Evolutionary conservation across 257 asterid genomes (phyloP).

Genomic region (Leptodermis oblonga): DNA sequence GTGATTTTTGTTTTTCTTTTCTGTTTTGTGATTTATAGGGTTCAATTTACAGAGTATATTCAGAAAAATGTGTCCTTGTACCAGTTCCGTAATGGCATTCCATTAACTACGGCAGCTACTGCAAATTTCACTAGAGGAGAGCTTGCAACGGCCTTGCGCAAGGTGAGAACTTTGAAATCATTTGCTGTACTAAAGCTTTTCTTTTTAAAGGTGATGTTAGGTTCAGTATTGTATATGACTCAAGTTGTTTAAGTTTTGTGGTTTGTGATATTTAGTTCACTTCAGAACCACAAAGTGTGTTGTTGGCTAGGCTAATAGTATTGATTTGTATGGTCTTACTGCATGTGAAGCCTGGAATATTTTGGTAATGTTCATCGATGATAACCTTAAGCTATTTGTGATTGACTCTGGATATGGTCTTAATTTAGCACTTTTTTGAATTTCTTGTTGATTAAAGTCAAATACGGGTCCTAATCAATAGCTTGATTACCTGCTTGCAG

Average conservation of each 20-base stretch:
- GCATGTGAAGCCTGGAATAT: not conserved
- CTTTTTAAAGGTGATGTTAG: not conserved
- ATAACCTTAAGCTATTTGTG: not conserved
- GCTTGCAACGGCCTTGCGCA: slow-evolving; percentile 95
- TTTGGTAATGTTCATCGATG: not conserved
- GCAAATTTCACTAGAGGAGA: slow-evolving; percentile 97
- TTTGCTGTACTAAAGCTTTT: not conserved
- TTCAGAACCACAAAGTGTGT: not conserved
- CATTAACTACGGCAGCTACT: slow-evolving; percentile 87
- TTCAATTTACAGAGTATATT: slow-evolving; percentile 89
- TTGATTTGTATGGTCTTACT: not conserved
- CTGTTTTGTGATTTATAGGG: slow-evolving; percentile 43
- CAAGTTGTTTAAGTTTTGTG: not conserved
- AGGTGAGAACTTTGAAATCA: slow-evolving; percentile 41
- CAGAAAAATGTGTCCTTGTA: slow-evolving; percentile 93
- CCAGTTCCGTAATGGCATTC: slow-evolving; percentile 95
- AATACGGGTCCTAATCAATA: not conserved
- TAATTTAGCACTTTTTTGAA: not conserved
- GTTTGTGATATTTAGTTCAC: not conserved
- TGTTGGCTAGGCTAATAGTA: not conserved
- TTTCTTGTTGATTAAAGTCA: not conserved
- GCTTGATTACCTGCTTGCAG: not conserved
- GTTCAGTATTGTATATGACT: not conserved
- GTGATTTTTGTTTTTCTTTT: slow-evolving; percentile 2
- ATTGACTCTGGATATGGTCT: not conserved